Evolutionary conservation across 345 rosid species (phyloP), one percentile per base, ranked within the genome.

Genomic region (Arabidopsis arenosa): DNA sequence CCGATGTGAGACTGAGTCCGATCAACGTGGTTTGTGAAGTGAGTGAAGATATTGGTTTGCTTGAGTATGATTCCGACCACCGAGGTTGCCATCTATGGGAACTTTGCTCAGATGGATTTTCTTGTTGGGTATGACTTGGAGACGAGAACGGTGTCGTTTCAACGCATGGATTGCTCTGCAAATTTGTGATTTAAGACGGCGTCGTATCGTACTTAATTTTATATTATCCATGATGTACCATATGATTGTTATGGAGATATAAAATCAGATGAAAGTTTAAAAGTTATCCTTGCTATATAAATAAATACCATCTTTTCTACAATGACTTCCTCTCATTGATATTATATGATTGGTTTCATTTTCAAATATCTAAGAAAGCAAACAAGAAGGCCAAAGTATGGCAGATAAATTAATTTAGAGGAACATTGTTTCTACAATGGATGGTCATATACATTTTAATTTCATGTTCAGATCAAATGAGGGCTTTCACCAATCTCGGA

Each of bases 61-160:
- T 71, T 87, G 45, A 63, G 83, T 7, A 76, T 89, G n/a, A 52
- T 7, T n/a, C 66, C 85, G 14, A 32, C 33, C 5, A 36, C 54
- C 0, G 43, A 11, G 0, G 13, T 83, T 13, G 74, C 87, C 2
- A 84, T 88, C 33, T 85, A 68, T n/a, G 87, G 88, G 0, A 89
- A 88, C 79, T 64, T 81, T 54, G 81, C 83, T 17, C 90, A 88
- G 80, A 49, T 57, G 70, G 82, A 90, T 74, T 83, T 85, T 73
- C 74, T 84, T 9, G 71, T 90, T 6, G 91, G 86, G 14, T 92
- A 85, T 74, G 85, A 92, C 47, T 14, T 67, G 23, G 76, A 63
- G 28, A 9, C 13, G 5, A 44, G 60, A 37, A 81, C 64, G 4
- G 67, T 89, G 26, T 86, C 91, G 3, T 84, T 91, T 48, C 82